Evolutionary conservation across 2,329 filamentous ascomycete genomes (phyloP).

Genomic region (Apiospora rasikravindrae): DNA sequence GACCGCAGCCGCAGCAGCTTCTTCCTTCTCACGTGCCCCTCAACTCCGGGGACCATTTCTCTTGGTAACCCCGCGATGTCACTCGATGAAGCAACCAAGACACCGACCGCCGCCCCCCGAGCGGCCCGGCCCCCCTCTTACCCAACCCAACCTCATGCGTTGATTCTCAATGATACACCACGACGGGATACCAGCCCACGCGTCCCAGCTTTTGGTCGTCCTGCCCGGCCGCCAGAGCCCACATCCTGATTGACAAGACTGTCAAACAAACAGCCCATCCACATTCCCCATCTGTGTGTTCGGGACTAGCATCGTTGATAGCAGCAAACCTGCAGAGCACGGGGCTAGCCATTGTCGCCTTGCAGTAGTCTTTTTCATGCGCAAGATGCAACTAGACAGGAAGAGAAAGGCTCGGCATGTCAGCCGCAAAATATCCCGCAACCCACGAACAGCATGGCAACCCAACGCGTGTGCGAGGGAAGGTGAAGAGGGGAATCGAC

Average conservation of each 20-base stretch:
- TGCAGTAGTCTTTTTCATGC: not conserved
- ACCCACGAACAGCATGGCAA: not conserved
- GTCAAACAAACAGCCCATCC: not conserved
- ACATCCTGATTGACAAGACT: not conserved
- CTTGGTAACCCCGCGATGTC: not conserved
- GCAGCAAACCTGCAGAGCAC: not conserved
- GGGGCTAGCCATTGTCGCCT: not conserved
- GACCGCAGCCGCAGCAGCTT: not conserved
- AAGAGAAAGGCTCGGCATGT: not conserved
- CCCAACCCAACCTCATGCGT: not conserved
- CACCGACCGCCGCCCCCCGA: not conserved
- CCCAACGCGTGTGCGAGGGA: not conserved
- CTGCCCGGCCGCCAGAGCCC: not conserved
- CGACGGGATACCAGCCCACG: not conserved
- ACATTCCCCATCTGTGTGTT: constrained; percentile 2
- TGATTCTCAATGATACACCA: not conserved
- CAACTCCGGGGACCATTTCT: not conserved
- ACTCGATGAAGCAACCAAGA: not conserved
- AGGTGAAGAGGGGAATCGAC: not conserved
- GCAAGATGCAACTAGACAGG: not conserved
- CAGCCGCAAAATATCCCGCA: constrained; percentile 6
- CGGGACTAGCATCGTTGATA: not conserved
- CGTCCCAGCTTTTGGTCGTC: not conserved
- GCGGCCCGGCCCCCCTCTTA: not conserved
- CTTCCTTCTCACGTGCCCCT: not conserved